Conservation (phyloP, 2,329 filamentous ascomycete species). For the Boeremia exigua region DNA sequence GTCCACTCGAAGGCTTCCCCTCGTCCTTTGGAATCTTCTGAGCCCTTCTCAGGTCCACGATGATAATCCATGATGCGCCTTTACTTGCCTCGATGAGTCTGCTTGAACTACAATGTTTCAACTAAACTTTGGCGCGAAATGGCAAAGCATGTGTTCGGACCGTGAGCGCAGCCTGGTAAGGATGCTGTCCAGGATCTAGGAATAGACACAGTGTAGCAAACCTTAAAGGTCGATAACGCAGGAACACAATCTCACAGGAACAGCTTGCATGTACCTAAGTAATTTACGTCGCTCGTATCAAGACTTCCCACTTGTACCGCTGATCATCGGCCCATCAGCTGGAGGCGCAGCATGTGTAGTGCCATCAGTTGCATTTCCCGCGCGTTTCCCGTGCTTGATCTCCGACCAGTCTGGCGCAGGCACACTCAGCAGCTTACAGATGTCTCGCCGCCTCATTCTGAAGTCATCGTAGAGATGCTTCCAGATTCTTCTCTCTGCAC, state of each 20-base stretch:
- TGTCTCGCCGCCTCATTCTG: conserved; percentile 48
- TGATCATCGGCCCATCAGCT: conserved; percentile 7
- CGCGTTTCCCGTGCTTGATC: conserved; percentile 30
- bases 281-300: too few relatives aligned
- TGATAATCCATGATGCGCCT: neutral
- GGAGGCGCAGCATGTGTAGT: conserved; percentile 30
- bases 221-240: too few relatives aligned
- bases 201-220: too few relatives aligned
- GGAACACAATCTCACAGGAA: too few relatives aligned
- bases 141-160: neutral
- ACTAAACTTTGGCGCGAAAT: neutral
- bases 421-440: conserved; percentile 49
- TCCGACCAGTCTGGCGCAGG: conserved; percentile 47
- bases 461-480: conserved; percentile 55
- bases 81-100: neutral
- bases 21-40: neutral
- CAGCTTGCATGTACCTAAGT: too few relatives aligned
- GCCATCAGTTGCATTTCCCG: conserved; percentile 31
- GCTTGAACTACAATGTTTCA: neutral
- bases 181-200: too few relatives aligned
- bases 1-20: too few relatives aligned
- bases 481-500: conserved; percentile 52
- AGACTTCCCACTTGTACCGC: neutral
- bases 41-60: neutral
- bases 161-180: neutral